Evolutionary conservation across 805 yeast species (phyloP), one percentile per base, ranked within the genome.

Genomic region (Pichia phayaonensis): DNA sequence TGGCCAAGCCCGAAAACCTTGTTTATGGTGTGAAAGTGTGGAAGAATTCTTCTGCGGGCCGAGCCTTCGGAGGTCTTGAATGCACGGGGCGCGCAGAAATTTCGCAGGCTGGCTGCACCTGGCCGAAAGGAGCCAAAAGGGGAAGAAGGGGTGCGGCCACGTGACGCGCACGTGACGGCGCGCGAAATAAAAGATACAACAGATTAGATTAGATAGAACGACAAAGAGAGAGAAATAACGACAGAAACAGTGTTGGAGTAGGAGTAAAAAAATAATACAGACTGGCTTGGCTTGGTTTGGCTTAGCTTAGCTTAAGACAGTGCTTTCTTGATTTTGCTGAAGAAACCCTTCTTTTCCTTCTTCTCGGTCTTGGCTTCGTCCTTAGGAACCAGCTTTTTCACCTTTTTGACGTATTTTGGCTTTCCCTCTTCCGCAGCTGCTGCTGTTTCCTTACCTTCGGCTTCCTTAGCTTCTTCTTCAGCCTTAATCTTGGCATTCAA

Each of bases 321-420:
- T 13, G 40, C 48, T 39, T 48, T 72, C 65, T 72, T 74, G 54
- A 75, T 52, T 61, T 70, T 72, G 48, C 72, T 58, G 49, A 74
- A 64, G 45, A 76, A 69, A 15, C 74, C 70, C 38, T 69, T 66
- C 61, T 69, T 71, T 65, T 74, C 71, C 63, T 69, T 60, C 46
- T 62, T 58, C 7, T n/a, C 43, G 16, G 24, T 24, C 31, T 40
- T 44, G 3, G 26, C 42, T n/a, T 40, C 42, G 5, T 49, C 41
- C 52, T 56, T 53, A 11, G 55, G 46, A 26, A 49, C 56, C 13
- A 41, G 46, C 38, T 54, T 53, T 26, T 50, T 44, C 6, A 56
- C 83, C 73, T 44, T 92, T 90, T 54, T 53, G 8, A 54, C 57
- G 29, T 54, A 54, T 40, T 54, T 54, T 13, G 53, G 39, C 27